These are phyloP conservation scores for Suhomyces kunorum DNA, from an alignment of 1,139 yeast species.

Conservation along the genomic window DNA sequence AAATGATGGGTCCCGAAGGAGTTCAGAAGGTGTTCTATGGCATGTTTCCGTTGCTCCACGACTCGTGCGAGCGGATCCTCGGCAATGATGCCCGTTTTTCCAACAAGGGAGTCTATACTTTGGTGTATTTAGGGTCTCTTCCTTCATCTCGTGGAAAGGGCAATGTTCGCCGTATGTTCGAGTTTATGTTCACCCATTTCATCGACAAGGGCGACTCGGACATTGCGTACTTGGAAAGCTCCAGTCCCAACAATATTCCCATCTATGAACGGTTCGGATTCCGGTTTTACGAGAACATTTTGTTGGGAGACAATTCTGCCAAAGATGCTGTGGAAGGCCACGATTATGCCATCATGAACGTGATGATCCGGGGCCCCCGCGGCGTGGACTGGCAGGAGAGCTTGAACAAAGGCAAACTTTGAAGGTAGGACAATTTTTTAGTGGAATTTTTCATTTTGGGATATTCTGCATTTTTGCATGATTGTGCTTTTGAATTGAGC, in stretches of 20 bases:
- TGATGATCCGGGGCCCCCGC: slow-evolving; percentile 53
- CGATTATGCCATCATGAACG: slow-evolving; percentile 57
- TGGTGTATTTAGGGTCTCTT: slow-evolving; percentile 63
- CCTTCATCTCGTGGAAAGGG: slow-evolving; percentile 68
- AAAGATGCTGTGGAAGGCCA: slow-evolving; percentile 39
- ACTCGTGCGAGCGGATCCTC: slow-evolving; percentile 44
- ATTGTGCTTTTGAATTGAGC: too few relatives aligned
- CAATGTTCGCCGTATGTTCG: slow-evolving; percentile 58
- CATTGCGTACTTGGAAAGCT: slow-evolving; percentile 60
- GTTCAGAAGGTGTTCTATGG: slow-evolving; percentile 56
- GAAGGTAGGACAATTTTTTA: background rate
- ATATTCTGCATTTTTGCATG: too few relatives aligned
- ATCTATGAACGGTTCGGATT: slow-evolving; percentile 62
- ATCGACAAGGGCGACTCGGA: slow-evolving; percentile 47
- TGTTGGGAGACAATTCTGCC: slow-evolving; percentile 44
- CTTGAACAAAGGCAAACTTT: slow-evolving; percentile 17
- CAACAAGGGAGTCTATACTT: slow-evolving; percentile 50
- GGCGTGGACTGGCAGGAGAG: slow-evolving; percentile 42
- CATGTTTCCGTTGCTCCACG: slow-evolving; percentile 58
- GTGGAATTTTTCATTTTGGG: too few relatives aligned
- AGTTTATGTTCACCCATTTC: slow-evolving; percentile 53
- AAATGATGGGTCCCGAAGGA: slow-evolving; percentile 53
- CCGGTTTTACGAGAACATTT: slow-evolving; percentile 48
- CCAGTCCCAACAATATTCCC: slow-evolving; percentile 53
- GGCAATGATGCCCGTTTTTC: slow-evolving; percentile 35